phyloP scores from a whole-genome alignment of 2,329 filamentous ascomycete species.

The Huntiella abstrusa region DNA sequence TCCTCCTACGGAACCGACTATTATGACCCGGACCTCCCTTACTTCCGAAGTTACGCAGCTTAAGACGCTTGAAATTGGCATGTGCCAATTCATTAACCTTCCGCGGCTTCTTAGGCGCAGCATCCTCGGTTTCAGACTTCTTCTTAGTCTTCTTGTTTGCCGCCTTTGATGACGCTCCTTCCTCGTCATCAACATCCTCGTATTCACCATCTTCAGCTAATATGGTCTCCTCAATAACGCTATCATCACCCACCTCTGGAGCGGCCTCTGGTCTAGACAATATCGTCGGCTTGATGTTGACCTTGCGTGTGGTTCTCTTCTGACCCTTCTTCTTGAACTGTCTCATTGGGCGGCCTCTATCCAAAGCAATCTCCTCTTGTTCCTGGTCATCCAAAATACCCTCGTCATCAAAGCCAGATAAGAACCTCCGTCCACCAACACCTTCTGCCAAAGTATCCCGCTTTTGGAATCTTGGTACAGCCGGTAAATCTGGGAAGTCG shows the following conservation, averaged over 20 bases:
- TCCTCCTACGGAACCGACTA: slow-evolving; percentile 37
- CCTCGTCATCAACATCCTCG: slow-evolving; percentile 14
- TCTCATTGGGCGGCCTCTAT: slow-evolving; percentile 39
- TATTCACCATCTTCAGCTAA: slow-evolving; percentile 17
- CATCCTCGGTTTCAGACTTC: slow-evolving; percentile 14
- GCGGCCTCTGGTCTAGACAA: slow-evolving; percentile 25
- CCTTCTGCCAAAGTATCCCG: not conserved
- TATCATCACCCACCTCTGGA: slow-evolving; percentile 18
- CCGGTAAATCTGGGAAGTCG: slow-evolving; percentile 11
- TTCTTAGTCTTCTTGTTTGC: slow-evolving; percentile 8
- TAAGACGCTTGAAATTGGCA: slow-evolving; percentile 47
- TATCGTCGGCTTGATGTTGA: slow-evolving; percentile 41
- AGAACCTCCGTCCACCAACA: slow-evolving; percentile 22
- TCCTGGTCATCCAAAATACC: slow-evolving; percentile 32
- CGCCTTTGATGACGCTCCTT: not conserved
- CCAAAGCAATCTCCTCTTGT: slow-evolving; percentile 29
- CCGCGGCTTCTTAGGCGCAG: slow-evolving; percentile 22
- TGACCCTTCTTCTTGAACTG: slow-evolving; percentile 69
- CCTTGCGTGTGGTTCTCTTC: slow-evolving; percentile 55
- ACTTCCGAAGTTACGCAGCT: slow-evolving; percentile 41
- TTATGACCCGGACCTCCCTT: slow-evolving; percentile 40
- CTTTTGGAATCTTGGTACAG: slow-evolving; percentile 11
- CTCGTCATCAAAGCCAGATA: slow-evolving; percentile 48
- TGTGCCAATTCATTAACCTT: slow-evolving; percentile 48
- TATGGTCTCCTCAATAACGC: slow-evolving; percentile 23